phyloP scores from a whole-genome alignment of 1,284 basidiomycete genomes.

The Stereum hirsutum region DNA sequence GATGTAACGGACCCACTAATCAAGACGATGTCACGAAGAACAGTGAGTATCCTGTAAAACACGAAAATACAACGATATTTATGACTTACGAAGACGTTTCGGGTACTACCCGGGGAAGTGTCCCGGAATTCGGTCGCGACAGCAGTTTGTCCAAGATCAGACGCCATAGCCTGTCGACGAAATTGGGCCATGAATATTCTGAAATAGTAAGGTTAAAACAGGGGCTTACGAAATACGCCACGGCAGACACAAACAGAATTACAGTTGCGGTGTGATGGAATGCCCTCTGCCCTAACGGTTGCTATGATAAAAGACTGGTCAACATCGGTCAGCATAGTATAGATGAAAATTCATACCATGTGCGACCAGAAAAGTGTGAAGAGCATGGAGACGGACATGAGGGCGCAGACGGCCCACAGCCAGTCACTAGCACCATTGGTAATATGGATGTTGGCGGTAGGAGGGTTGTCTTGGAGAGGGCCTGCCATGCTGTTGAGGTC shows the following conservation, averaged over 20 bases:
- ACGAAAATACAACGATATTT: too few relatives aligned
- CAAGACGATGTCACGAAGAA: not conserved
- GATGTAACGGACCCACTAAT: conserved; percentile 36
- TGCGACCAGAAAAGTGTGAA: conserved; percentile 24
- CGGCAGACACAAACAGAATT: conserved; percentile 27
- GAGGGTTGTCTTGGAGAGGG: conserved; percentile 22
- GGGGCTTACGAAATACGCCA: conserved; percentile 39
- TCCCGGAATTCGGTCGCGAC: conserved; percentile 32
- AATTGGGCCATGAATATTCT: too few relatives aligned
- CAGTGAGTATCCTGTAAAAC: too few relatives aligned
- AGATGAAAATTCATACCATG: conserved; percentile 11
- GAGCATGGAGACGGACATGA: conserved; percentile 29
- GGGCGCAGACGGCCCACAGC: conserved; percentile 40
- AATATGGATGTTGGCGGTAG: conserved; percentile 22
- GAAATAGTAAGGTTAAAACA: too few relatives aligned
- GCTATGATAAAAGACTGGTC: conserved; percentile 9
- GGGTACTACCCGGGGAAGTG: conserved; percentile 17
- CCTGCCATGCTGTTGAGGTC: too few relatives aligned
- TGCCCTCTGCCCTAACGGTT: conserved; percentile 26
- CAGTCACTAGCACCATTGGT: conserved; percentile 30
- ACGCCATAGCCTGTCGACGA: too few relatives aligned
- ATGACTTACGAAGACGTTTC: conserved; percentile 39
- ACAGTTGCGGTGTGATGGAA: conserved; percentile 33
- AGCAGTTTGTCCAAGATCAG: conserved; percentile 41
- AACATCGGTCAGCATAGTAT: not conserved